Percentiles rank a stretch among this genome's conserved stretches.
Conservation (phyloP, 2,329 filamentous ascomycete species). For the Basipetospora chlamydospora region DNA sequence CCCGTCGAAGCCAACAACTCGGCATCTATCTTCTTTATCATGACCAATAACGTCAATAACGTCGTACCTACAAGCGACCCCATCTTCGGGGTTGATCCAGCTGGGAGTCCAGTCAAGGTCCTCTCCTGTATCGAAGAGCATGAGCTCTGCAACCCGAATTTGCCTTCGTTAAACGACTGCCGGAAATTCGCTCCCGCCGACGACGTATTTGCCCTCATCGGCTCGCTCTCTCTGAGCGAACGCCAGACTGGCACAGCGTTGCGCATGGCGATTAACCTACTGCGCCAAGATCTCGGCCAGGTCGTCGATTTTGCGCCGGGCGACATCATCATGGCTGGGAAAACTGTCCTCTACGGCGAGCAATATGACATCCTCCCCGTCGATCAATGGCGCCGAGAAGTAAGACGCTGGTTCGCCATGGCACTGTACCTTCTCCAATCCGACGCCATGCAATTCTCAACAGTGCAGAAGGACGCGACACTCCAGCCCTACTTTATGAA, state of each 20-base stretch:
- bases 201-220: neutral
- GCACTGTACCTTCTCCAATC: constrained; percentile 5
- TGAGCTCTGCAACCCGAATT: constrained; percentile 5
- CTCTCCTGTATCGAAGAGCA: constrained; percentile 5
- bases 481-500: neutral
- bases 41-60: constrained; percentile 4
- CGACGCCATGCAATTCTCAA: constrained; percentile 5
- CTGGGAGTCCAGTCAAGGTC: constrained; percentile 1
- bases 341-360: constrained; percentile 5
- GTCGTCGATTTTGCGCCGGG: constrained; percentile 4
- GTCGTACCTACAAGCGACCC: constrained; percentile 2
- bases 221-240: neutral
- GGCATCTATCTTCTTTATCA: constrained; percentile 6
- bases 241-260: constrained; percentile 3
- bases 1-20: constrained; percentile 4
- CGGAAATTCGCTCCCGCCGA: constrained; percentile 3
- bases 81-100: neutral
- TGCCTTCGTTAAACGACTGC: neutral
- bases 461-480: neutral
- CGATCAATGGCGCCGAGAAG: constrained; percentile 5
- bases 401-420: constrained; percentile 5
- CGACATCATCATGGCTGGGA: constrained; percentile 5
- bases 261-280: constrained; percentile 3
- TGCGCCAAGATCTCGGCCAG: constrained; percentile 4
- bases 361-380: constrained; percentile 5